Base-by-base conservation (phyloP, 2,329 filamentous ascomycete genomes). In the Alternaria dauci region DNA sequence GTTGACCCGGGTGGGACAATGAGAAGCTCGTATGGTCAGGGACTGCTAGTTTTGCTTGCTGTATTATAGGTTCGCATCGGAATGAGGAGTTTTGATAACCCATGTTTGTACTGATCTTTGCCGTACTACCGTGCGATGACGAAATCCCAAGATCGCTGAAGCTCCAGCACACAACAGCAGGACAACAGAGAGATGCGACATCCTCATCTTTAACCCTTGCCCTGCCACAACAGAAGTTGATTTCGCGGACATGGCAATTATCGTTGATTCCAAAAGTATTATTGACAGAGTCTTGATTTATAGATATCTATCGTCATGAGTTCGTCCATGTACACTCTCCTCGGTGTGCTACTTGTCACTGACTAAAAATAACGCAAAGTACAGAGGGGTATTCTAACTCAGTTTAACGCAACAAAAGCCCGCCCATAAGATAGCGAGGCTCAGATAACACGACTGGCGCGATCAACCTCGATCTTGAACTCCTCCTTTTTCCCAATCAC, bases 31-130 rank as follows among this genome's bases (percentile, higher is more conserved):
- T 55, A 55, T 55, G 59, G 62, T 62, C 59, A 56, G 56, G 57
- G 47, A 61, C 58, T 63, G 68, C 54, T 55, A 62, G 46, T 64
- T 61, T 66, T 58, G 68, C 62, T 69, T 65, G 71, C 70, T 76
- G 74, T 76, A 77, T 71, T 71, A 76, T 77, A 76, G 63, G 63
- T 62, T 59, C 65, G 63, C 63, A 68, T 71, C 61, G 62, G 56
- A 69, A 75, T 59, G 51, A 53, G 65, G 64, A 68, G 54, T 61
- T 65, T 55, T 63, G 61, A 58, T 25, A 41, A 25, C 11, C 8
- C 4, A 14, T 26, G 23, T 8, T 38, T 42, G 18, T 8, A 38
- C 11, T 12, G 32, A 50, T n/a, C 20, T 38, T 23, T 25, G 30
- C 23, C 32, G 18, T 25, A 36, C 2, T 34, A n/a, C 23, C 8